Evolutionary conservation across 2,329 filamentous ascomycete genomes (phyloP).

Genomic region (Cladophialophora immunda): DNA sequence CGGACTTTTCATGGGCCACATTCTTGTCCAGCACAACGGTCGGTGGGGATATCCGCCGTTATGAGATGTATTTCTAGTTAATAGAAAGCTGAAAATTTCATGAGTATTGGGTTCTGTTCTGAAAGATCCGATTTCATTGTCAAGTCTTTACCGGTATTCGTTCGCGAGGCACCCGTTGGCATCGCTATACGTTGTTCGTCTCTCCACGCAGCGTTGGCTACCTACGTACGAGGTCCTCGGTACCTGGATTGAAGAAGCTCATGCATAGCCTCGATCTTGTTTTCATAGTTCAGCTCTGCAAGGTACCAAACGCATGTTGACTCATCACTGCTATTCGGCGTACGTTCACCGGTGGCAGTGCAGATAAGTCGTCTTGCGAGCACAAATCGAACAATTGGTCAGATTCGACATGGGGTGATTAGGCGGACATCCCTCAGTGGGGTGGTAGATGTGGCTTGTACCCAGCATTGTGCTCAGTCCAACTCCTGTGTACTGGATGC

Average conservation of each 20-base stretch:
- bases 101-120: constrained; percentile 22
- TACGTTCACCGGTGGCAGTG: constrained; percentile 23
- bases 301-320: constrained; percentile 27
- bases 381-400: constrained; percentile 2
- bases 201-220: background rate
- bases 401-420: background rate
- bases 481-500: background rate
- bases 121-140: background rate
- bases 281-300: constrained; percentile 26
- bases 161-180: background rate
- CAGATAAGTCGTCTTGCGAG: constrained; percentile 3
- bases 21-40: constrained; percentile 26
- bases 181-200: background rate
- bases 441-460: background rate
- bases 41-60: constrained; percentile 31
- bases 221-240: background rate
- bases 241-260: background rate
- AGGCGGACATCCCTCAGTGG: background rate
- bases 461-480: too few species aligned
- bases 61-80: constrained; percentile 39
- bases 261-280: constrained; percentile 1
- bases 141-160: background rate
- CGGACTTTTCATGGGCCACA: constrained; percentile 23
- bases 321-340: constrained; percentile 5
- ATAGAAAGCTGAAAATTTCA: constrained; percentile 35